Conservation (phyloP, 768 basidiomycete genomes). For the Lactarius akahatsu region DNA sequence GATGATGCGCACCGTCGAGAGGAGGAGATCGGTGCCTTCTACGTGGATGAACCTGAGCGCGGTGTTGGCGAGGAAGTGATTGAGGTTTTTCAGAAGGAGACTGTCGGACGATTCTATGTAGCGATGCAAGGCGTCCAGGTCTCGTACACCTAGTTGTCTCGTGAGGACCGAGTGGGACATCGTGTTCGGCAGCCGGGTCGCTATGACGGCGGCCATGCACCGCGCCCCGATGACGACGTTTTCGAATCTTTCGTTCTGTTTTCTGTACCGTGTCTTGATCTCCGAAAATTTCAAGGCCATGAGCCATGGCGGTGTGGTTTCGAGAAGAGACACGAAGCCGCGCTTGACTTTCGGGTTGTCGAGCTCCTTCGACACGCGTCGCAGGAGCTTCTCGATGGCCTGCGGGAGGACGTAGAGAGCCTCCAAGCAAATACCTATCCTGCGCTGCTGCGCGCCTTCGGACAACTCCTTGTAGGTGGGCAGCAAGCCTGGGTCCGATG, state of each 20-base stretch:
- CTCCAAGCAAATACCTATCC: not conserved
- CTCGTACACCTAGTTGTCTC: not conserved
- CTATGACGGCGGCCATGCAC: conserved; percentile 9
- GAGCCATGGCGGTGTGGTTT: not conserved
- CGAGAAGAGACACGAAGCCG: not conserved
- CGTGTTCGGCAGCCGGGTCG: not conserved
- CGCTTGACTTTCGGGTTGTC: not conserved
- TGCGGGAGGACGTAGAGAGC: conserved; percentile 5
- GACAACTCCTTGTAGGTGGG: conserved; percentile 5
- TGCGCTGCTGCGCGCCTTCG: not conserved
- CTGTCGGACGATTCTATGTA: not conserved
- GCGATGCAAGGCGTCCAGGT: not conserved
- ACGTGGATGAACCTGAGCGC: not conserved
- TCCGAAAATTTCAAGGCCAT: not conserved
- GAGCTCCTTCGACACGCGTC: not conserved
- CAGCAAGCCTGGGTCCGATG: not conserved
- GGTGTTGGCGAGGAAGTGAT: conserved; percentile 10
- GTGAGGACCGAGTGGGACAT: not conserved
- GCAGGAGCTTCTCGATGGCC: not conserved
- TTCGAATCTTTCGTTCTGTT: not conserved
- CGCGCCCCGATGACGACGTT: conserved; percentile 4
- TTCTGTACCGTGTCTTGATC: not conserved
- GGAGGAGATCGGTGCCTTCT: not conserved
- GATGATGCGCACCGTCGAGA: not conserved
- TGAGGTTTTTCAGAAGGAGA: conserved; percentile 11